Evolutionary conservation across 257 asterid species (phyloP).

Genomic region (Jacaranda mimosifolia): DNA sequence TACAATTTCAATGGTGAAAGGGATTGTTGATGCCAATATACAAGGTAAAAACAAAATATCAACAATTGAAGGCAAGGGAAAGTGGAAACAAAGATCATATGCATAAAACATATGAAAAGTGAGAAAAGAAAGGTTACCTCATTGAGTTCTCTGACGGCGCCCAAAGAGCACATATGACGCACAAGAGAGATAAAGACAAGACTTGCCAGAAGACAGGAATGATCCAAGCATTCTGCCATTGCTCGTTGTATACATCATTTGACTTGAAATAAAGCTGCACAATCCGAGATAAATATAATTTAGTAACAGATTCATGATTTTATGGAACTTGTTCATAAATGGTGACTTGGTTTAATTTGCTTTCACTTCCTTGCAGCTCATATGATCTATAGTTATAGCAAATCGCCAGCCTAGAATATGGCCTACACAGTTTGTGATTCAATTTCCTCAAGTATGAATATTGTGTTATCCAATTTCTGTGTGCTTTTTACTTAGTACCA

Average conservation of each 20-base stretch:
- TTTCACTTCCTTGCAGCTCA: slow-evolving; percentile 5
- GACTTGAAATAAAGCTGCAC: slow-evolving; percentile 94
- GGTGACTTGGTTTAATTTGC: background rate
- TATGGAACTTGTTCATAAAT: background rate
- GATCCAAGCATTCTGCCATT: slow-evolving; percentile 96
- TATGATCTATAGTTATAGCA: slow-evolving; percentile 11
- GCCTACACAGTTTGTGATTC: background rate
- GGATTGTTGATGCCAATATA: background rate
- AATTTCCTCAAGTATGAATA: slow-evolving; percentile 18
- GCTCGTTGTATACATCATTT: slow-evolving; percentile 87
- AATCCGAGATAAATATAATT: slow-evolving; percentile 1
- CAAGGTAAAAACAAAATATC: slow-evolving; percentile 11
- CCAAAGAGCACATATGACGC: slow-evolving; percentile 95
- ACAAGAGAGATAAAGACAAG: slow-evolving; percentile 83
- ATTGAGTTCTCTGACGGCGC: slow-evolving; percentile 93
- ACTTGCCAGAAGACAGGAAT: slow-evolving; percentile 99
- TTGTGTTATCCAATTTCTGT: background rate
- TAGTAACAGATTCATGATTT: background rate
- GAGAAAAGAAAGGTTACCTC: slow-evolving; percentile 59
- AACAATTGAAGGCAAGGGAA: slow-evolving; percentile 7
- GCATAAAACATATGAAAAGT: slow-evolving; percentile 20
- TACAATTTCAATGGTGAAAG: too few relatives aligned
- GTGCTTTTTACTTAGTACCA: slow-evolving; percentile 12
- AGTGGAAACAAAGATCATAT: slow-evolving; percentile 12
- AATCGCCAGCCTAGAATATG: slow-evolving; percentile 8